phyloP scores from a whole-genome alignment of 257 asterid genomes.

The Mentha longifolia region DNA sequence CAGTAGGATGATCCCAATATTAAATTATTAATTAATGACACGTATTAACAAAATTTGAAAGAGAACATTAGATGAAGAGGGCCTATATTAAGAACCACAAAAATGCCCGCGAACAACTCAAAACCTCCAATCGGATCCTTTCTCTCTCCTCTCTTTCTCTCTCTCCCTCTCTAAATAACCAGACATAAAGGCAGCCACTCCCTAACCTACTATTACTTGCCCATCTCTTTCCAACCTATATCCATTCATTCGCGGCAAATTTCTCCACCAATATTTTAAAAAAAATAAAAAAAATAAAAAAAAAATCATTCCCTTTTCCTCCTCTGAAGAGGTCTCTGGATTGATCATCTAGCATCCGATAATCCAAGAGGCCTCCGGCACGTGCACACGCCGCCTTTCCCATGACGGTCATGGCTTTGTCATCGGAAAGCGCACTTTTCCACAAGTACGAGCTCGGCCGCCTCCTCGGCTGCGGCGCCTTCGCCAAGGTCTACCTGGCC shows the following conservation, averaged over 20 bases:
- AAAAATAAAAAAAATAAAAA: too few relatives aligned
- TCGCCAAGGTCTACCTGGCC: slow-evolving; percentile 51
- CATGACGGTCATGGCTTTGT: slow-evolving; percentile 30
- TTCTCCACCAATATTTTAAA: not conserved
- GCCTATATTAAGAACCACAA: not conserved
- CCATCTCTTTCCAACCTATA: slow-evolving; percentile 5
- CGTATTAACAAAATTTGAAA: not conserved
- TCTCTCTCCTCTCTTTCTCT: not conserved
- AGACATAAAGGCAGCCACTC: not conserved
- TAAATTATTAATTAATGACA: not conserved
- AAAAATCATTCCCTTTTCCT: not conserved
- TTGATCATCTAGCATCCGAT: not conserved
- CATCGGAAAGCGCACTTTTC: slow-evolving; percentile 41
- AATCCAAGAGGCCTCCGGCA: slow-evolving; percentile 3
- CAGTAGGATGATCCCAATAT: too few relatives aligned
- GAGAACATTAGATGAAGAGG: not conserved
- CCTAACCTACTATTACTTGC: not conserved
- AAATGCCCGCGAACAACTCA: not conserved
- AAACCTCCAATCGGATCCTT: not conserved
- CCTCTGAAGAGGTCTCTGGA: not conserved
- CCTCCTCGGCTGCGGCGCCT: slow-evolving; percentile 52
- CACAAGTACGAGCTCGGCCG: slow-evolving; percentile 48
- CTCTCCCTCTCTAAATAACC: not conserved
- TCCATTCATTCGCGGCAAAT: slow-evolving; percentile 21
- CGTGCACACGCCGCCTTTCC: not conserved